phyloP scores from a whole-genome alignment of 1,284 basidiomycete species.

The Puccinia horiana region DNA sequence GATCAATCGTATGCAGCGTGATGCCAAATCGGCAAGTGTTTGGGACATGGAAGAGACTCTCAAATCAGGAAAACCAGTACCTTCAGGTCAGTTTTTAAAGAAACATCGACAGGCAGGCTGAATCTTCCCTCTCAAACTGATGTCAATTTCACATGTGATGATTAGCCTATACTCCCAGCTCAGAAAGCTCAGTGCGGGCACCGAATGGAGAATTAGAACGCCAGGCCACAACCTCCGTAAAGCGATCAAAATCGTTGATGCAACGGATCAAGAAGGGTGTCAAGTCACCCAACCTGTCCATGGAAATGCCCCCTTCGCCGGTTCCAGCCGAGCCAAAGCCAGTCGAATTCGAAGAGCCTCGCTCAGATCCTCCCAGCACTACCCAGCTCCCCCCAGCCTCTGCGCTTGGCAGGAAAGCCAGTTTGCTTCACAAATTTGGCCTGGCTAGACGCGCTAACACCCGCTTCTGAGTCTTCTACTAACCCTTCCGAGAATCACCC shows the following conservation, averaged over 20 bases:
- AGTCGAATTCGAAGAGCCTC: neutral
- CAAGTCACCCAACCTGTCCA: conserved; percentile 75
- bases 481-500: neutral
- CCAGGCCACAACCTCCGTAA: conserved; percentile 54
- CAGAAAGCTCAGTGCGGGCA: neutral
- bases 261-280: conserved; percentile 80
- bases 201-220: neutral
- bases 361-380: neutral
- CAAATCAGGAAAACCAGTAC: conserved; percentile 45
- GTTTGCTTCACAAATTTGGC: conserved; percentile 31
- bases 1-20: conserved; percentile 53
- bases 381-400: neutral
- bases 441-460: neutral
- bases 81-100: conserved; percentile 20
- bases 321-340: neutral
- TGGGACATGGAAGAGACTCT: conserved; percentile 51
- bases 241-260: conserved; percentile 76
- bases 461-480: neutral
- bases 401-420: conserved; percentile 28
- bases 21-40: conserved; percentile 45
- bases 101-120: neutral
- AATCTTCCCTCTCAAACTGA: neutral
- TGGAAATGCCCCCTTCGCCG: conserved; percentile 56
- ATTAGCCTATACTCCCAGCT: neutral
- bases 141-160: conserved; percentile 54